These are phyloP conservation scores for Karstenula rhodostoma DNA, from an alignment of 2,329 filamentous ascomycete species.

Conservation along the genomic window DNA sequence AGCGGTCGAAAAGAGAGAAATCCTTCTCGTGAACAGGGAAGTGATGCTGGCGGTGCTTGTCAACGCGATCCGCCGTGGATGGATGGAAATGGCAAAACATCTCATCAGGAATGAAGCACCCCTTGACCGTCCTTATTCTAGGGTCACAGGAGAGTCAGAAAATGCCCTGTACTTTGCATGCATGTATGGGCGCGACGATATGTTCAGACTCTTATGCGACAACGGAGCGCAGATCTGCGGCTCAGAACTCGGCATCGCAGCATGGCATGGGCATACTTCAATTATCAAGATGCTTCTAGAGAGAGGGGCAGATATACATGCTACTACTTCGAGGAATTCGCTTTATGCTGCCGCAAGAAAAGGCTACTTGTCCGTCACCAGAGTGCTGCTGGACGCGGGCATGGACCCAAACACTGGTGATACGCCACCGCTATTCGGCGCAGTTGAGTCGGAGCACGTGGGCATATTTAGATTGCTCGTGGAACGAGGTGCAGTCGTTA, in stretches of 20 bases:
- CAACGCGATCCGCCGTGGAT: neutral
- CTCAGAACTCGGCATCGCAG: conserved; percentile 2
- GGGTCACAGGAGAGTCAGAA: neutral
- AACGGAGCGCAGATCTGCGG: conserved; percentile 1
- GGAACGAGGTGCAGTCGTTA: neutral
- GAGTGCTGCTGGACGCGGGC: neutral
- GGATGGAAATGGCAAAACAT: neutral
- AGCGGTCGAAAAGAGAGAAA: no score
- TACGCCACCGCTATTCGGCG: neutral
- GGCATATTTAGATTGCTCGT: neutral
- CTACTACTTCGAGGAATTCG: neutral
- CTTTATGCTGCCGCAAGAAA: neutral
- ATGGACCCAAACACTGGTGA: conserved; percentile 2
- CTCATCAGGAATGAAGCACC: neutral
- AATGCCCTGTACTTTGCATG: neutral
- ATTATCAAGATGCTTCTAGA: conserved; percentile 1
- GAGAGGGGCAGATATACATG: neutral
- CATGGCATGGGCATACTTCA: neutral
- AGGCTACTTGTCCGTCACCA: neutral
- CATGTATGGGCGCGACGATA: neutral
- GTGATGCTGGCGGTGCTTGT: no score
- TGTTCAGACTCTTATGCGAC: neutral
- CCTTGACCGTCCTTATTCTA: no score
- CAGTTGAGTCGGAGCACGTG: neutral
- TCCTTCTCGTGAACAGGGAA: no score